Conservation (phyloP, 768 basidiomycete genomes). For the Psilocybe cubensis region DNA sequence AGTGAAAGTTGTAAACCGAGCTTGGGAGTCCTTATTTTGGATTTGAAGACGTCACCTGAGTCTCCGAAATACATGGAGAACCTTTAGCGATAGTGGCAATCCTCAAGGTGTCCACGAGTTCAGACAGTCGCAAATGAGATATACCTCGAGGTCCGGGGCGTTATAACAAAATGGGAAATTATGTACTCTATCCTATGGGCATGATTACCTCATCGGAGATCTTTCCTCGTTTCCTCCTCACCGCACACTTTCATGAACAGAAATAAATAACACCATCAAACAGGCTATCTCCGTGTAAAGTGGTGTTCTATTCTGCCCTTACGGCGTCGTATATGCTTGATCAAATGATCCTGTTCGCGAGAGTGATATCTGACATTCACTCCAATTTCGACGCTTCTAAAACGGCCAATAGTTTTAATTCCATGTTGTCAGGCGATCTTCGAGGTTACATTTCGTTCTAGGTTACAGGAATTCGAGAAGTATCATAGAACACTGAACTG, state of each 20-base stretch:
- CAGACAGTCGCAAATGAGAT: background rate
- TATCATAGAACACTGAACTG: no score
- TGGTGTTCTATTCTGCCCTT: background rate
- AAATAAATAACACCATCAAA: background rate
- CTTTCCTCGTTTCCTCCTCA: background rate
- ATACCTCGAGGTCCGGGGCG: background rate
- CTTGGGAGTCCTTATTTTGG: background rate
- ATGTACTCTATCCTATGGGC: background rate
- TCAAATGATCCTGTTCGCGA: background rate
- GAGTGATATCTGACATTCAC: background rate
- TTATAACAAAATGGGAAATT: background rate
- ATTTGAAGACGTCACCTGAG: conserved; percentile 3
- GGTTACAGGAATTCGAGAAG: no score
- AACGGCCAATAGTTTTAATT: background rate
- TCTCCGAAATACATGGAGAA: background rate
- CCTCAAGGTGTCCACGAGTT: conserved; percentile 13
- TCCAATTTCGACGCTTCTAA: background rate
- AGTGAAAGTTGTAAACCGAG: background rate
- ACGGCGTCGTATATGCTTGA: background rate
- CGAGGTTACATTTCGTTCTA: background rate
- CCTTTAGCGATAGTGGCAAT: background rate
- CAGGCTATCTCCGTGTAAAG: background rate
- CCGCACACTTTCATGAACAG: background rate
- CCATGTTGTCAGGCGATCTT: background rate
- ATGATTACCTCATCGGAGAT: background rate